Conservation (phyloP, 345 rosid genomes). For the Stellera chamaejasme region DNA sequence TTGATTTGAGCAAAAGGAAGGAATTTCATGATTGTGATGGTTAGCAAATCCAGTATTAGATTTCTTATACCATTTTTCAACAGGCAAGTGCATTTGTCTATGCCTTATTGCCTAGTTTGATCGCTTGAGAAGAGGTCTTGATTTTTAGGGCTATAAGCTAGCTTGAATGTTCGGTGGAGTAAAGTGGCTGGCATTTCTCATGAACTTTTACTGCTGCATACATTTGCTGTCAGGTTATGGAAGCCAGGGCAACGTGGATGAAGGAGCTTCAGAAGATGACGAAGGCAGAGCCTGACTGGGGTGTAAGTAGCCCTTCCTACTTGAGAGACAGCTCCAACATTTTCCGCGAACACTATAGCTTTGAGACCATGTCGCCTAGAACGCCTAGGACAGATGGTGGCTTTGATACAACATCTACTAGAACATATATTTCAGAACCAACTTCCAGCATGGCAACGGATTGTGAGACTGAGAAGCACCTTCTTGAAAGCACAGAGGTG, state of each 20-base stretch:
- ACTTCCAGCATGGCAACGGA: conserved; percentile 30
- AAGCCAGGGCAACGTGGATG: conserved; percentile 73
- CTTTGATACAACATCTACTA: conserved; percentile 18
- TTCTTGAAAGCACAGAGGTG: conserved; percentile 38
- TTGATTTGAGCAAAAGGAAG: too few species aligned
- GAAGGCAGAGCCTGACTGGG: conserved; percentile 34
- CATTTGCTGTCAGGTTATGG: conserved; percentile 46
- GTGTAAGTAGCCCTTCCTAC: conserved; percentile 31
- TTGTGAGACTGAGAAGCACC: conserved; percentile 55
- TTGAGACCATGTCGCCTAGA: conserved; percentile 17
- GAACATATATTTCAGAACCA: conserved; percentile 24
- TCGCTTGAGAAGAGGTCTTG: too few species aligned
- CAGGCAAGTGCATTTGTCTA: too few species aligned
- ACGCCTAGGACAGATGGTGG: conserved; percentile 18
- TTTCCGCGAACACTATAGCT: conserved; percentile 24
- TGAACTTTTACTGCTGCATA: not conserved
- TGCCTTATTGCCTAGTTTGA: too few species aligned
- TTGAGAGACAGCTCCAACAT: conserved; percentile 10
- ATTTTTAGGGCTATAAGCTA: too few species aligned
- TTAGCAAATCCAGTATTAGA: too few species aligned
- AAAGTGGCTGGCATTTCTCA: not conserved
- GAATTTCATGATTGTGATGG: too few species aligned
- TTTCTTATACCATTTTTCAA: too few species aligned
- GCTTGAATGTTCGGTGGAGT: not conserved
- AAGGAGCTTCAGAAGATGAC: conserved; percentile 63